Evolutionary conservation across 2,329 filamentous ascomycete species (phyloP).

Genomic region (Knoxdaviesia proteae): DNA sequence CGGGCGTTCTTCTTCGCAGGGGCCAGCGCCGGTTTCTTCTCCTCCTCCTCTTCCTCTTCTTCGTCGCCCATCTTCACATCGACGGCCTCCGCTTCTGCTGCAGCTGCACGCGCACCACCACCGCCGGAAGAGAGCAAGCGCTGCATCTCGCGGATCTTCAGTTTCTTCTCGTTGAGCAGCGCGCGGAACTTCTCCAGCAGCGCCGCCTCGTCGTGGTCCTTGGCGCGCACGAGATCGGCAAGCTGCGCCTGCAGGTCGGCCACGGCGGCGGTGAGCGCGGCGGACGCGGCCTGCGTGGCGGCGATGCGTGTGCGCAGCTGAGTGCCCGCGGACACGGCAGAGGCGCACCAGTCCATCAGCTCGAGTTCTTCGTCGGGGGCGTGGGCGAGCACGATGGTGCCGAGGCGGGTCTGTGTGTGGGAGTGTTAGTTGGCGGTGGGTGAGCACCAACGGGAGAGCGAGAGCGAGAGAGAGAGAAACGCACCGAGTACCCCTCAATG

Average conservation of each 20-base stretch:
- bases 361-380: conserved; percentile 38
- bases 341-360: conserved; percentile 49
- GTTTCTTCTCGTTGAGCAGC: conserved; percentile 60
- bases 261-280: conserved; percentile 16
- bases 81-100: neutral
- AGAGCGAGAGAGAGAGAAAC: conserved; percentile 8
- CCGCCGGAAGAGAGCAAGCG: conserved; percentile 30
- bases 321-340: conserved; percentile 18
- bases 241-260: conserved; percentile 39
- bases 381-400: conserved; percentile 35
- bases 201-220: conserved; percentile 43
- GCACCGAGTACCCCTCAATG: conserved; percentile 46
- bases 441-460: neutral
- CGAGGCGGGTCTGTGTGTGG: conserved; percentile 40
- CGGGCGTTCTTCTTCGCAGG: too few relatives aligned
- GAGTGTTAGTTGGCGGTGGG: conserved; percentile 7
- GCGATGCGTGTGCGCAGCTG: too few relatives aligned
- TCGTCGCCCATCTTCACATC: neutral
- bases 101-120: conserved; percentile 11
- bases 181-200: conserved; percentile 49
- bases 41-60: neutral
- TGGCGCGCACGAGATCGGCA: conserved; percentile 43
- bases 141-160: conserved; percentile 58
- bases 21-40: neutral
- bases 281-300: too few relatives aligned